Conservation (phyloP, 2,329 filamentous ascomycete species). For the Leptosphaerulina australis region DNA sequence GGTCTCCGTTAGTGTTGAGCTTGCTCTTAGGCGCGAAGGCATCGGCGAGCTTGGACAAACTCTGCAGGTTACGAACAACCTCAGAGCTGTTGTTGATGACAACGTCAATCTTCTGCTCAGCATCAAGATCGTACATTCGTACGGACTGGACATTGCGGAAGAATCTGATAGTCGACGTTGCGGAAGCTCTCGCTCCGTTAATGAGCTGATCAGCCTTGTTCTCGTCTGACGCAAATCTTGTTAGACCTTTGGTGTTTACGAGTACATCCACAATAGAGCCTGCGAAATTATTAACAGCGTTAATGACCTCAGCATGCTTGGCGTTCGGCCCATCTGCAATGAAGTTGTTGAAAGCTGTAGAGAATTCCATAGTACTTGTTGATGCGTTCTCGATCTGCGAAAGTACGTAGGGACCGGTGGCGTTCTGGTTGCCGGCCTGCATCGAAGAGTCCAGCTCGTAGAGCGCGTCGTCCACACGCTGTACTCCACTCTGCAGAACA, state of each 20-base stretch:
- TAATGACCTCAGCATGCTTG: constrained; percentile 88
- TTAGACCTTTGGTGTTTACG: constrained; percentile 94
- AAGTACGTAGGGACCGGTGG: constrained; percentile 89
- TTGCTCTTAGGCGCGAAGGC: constrained; percentile 89
- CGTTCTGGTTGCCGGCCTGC: constrained; percentile 98
- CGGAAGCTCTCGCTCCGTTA: constrained; percentile 81
- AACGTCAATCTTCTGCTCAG: constrained; percentile 91
- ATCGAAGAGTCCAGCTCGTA: constrained; percentile 98
- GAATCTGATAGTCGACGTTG: constrained; percentile 87
- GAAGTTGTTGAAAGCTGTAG: constrained; percentile 97
- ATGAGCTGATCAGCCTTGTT: constrained; percentile 89
- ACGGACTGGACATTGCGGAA: constrained; percentile 95
- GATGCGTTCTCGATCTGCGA: constrained; percentile 98
- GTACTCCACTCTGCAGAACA: constrained; percentile 88
- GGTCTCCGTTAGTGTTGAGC: constrained; percentile 79
- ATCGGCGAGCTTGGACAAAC: constrained; percentile 90
- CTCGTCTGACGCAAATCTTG: constrained; percentile 90
- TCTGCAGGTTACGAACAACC: constrained; percentile 91
- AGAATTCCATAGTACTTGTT: constrained; percentile 93
- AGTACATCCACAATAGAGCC: constrained; percentile 92
- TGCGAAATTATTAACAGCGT: constrained; percentile 86
- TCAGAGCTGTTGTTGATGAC: constrained; percentile 98
- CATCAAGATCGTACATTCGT: constrained; percentile 86
- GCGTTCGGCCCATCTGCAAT: constrained; percentile 95
- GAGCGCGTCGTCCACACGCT: constrained; percentile 92